Evolutionary conservation across 441 rosid genomes (phyloP).

Genomic region (Gossypium trilobum): DNA sequence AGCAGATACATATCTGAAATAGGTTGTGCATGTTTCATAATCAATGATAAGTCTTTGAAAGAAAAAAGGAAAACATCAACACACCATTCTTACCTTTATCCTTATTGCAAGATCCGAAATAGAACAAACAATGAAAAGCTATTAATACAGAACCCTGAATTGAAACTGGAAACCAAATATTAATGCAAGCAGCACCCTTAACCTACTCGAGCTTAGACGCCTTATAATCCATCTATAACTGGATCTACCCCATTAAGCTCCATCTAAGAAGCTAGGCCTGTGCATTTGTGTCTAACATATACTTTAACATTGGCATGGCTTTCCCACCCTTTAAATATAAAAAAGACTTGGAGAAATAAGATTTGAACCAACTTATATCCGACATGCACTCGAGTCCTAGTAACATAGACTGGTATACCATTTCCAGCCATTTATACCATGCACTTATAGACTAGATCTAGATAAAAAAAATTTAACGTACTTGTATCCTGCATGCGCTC

Average conservation of each 20-base stretch:
- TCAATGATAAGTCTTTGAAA: not conserved
- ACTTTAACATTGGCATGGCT: not conserved
- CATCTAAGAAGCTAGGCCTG: not conserved
- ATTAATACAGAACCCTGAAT: not conserved
- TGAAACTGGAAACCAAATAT: not conserved
- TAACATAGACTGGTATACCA: too few species aligned
- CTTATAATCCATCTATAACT: not conserved
- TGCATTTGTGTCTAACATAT: not conserved
- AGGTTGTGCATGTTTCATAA: constrained; percentile 7
- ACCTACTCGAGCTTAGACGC: not conserved
- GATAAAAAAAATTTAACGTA: too few species aligned
- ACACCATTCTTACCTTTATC: not conserved
- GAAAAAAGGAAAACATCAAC: not conserved
- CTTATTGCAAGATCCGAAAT: not conserved
- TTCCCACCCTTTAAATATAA: not conserved
- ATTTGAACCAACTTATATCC: too few species aligned
- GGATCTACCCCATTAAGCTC: not conserved
- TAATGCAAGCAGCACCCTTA: not conserved
- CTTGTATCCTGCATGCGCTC: not conserved
- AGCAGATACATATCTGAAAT: constrained; percentile 56
- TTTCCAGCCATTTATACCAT: too few species aligned
- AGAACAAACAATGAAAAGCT: too few species aligned
- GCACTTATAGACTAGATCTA: not conserved
- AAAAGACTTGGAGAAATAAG: not conserved
- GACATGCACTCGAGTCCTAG: too few species aligned